Conservation (phyloP, 2,329 filamentous ascomycete genomes). For the Biscogniauxia sp. region DNA sequence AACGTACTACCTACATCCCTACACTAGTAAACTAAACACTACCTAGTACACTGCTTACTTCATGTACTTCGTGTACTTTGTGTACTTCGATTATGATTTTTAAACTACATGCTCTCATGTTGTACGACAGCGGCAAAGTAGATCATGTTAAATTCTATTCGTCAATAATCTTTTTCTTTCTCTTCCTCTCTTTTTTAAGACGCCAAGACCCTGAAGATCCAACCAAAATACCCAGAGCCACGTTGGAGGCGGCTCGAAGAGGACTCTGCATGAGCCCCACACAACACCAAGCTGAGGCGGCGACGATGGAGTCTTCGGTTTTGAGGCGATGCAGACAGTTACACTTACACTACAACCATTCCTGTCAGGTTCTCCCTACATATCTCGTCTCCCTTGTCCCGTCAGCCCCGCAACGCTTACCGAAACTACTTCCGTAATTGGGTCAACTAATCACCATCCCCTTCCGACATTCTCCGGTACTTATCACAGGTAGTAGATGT, state of each 20-base stretch:
- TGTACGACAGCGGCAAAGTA: neutral
- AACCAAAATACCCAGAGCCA: neutral
- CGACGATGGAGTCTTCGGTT: neutral
- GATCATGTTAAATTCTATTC: constrained; percentile 1
- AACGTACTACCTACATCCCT: constrained; percentile 2
- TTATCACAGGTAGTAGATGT: neutral
- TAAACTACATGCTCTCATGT: neutral
- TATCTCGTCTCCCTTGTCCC: neutral
- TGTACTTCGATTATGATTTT: no score
- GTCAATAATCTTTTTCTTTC: neutral
- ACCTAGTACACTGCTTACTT: no score
- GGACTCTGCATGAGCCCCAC: neutral
- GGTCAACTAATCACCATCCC: neutral
- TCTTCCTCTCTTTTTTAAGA: neutral
- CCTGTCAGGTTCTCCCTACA: no score
- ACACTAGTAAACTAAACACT: no score
- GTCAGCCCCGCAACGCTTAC: constrained; percentile 8
- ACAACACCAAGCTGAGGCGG: neutral
- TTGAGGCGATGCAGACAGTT: neutral
- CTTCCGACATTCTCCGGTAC: constrained; percentile 17
- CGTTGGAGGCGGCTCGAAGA: neutral
- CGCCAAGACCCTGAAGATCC: constrained; percentile 2
- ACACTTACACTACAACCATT: neutral
- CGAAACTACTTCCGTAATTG: neutral
- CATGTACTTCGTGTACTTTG: neutral